Conservation (phyloP, 257 asterid genomes). For the Solanum virginianum region DNA sequence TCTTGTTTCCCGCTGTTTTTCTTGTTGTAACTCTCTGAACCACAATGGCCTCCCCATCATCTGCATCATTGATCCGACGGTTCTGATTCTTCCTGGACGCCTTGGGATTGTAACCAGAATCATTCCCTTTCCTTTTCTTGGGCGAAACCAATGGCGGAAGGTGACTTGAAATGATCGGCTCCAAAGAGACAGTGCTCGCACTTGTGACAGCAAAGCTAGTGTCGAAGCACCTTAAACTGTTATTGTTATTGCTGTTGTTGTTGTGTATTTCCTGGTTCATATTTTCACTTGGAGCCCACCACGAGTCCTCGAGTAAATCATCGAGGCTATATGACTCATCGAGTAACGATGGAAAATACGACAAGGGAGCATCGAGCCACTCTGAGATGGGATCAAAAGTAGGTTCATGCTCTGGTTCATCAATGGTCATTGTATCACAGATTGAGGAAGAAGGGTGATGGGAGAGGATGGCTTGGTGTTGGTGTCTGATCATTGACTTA, state of each 20-base stretch:
- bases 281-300: constrained; percentile 34
- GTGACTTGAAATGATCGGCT: constrained; percentile 12
- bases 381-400: constrained; percentile 38
- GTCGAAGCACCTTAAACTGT: constrained; percentile 21
- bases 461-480: not conserved
- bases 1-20: constrained; percentile 26
- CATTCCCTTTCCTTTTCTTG: constrained; percentile 45
- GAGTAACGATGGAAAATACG: constrained; percentile 41
- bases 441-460: not conserved
- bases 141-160: constrained; percentile 12
- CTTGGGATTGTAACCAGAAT: constrained; percentile 9
- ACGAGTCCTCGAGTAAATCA: constrained; percentile 31
- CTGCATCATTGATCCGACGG: constrained; percentile 2
- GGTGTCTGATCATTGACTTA: constrained; percentile 5
- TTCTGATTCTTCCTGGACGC: constrained; percentile 11
- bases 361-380: constrained; percentile 41
- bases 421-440: constrained; percentile 30
- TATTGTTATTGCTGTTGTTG: constrained; percentile 13
- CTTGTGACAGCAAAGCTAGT: constrained; percentile 10
- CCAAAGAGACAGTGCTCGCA: constrained; percentile 12
- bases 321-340: constrained; percentile 40
- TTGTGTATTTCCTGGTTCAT: not conserved
- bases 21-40: constrained; percentile 8
- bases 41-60: not conserved
- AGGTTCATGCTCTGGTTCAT: constrained; percentile 39